A percentile compares a stretch with the other conserved stretches of the same genome.
These are phyloP conservation scores for Dactylellina cionopaga DNA, from an alignment of 2,329 filamentous ascomycete species.

Conservation along the genomic window DNA sequence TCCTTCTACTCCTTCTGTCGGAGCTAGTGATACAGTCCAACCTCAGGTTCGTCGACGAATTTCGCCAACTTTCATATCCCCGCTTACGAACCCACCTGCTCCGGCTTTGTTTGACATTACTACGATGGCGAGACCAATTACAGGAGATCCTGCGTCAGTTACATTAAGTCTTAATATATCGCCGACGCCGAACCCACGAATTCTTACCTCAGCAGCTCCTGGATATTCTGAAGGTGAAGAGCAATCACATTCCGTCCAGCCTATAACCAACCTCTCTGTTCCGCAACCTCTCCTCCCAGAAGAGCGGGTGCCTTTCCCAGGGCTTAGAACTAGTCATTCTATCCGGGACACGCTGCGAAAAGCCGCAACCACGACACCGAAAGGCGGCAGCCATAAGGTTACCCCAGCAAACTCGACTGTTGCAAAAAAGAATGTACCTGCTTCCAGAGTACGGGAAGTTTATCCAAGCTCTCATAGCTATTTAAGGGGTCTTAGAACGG, in stretches of 20 bases:
- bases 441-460: background rate
- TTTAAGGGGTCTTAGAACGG: too few relatives aligned
- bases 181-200: background rate
- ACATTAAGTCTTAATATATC: background rate
- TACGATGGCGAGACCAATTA: background rate
- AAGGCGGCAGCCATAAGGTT: background rate
- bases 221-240: background rate
- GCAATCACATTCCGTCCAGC: too few relatives aligned
- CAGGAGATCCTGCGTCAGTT: background rate
- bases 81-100: too few relatives aligned
- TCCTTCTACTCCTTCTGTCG: too few relatives aligned
- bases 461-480: background rate
- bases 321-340: conserved; percentile 1
- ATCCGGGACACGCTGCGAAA: conserved; percentile 11
- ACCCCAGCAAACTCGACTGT: conserved; percentile 5
- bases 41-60: background rate
- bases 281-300: background rate
- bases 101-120: too few relatives aligned
- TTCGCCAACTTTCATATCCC: conserved; percentile 7
- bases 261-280: background rate
- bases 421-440: background rate
- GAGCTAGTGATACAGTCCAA: background rate
- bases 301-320: conserved; percentile 11
- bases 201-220: background rate
- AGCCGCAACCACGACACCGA: conserved; percentile 5